Conservation (phyloP, 768 basidiomycete genomes). For the Lentinula detonsa region DNA sequence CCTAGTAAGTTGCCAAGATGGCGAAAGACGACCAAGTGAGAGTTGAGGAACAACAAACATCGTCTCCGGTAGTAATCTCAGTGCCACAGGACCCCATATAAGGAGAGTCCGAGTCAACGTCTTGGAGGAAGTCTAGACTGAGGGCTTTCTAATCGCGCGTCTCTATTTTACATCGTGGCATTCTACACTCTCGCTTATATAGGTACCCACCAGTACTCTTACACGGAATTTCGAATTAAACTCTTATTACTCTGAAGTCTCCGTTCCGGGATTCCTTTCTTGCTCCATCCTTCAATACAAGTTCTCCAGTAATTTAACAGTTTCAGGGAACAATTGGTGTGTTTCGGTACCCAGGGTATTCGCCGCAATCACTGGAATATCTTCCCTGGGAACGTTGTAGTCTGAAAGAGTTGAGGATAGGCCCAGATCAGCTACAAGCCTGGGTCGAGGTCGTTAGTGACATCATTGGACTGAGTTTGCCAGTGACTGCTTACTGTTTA, state of each 20-base stretch:
- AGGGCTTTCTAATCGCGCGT: not conserved
- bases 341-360: slow-evolving; percentile 37
- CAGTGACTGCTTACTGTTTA: slow-evolving; percentile 35
- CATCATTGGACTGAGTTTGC: not conserved
- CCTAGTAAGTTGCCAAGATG: not conserved
- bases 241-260: not conserved
- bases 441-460: slow-evolving; percentile 17
- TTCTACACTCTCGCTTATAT: not conserved
- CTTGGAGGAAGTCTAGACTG: not conserved
- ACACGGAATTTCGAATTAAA: not conserved
- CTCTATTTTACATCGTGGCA: not conserved
- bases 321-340: slow-evolving; percentile 30
- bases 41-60: not conserved
- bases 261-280: not conserved
- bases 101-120: not conserved
- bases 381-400: slow-evolving; percentile 57
- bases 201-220: not conserved
- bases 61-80: not conserved
- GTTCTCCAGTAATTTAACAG: slow-evolving; percentile 44
- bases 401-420: slow-evolving; percentile 50
- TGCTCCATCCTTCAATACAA: slow-evolving; percentile 17
- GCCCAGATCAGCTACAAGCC: slow-evolving; percentile 56
- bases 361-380: slow-evolving; percentile 49
- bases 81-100: not conserved
- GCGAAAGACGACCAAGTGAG: not conserved